Percentiles rank a stretch among this genome's conserved stretches.
Evolutionary conservation across 352 stramenopile species (phyloP).

Genomic region (Elongisporangium senticosum): DNA sequence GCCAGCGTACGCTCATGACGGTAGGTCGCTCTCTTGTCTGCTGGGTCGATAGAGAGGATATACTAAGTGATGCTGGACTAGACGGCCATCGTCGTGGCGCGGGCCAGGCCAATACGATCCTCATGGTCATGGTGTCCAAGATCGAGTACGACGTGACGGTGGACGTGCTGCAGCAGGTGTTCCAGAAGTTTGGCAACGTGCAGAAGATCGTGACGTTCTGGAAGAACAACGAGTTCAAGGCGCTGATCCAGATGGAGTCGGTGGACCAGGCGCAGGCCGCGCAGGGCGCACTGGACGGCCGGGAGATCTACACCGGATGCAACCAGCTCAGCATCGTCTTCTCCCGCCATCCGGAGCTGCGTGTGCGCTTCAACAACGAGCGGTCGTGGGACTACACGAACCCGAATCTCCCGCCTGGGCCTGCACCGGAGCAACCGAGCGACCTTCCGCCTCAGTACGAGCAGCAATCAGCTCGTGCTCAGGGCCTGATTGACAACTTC

Average conservation of each 20-base stretch:
- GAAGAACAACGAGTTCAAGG: constrained; percentile 80
- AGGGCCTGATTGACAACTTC: constrained; percentile 4
- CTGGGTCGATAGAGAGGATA: neutral
- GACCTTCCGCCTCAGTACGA: neutral
- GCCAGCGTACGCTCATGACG: constrained; percentile 7
- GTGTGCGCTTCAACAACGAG: constrained; percentile 75
- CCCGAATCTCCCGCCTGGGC: constrained; percentile 49
- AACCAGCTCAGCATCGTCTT: constrained; percentile 80
- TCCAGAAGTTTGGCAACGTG: constrained; percentile 82
- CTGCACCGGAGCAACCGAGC: neutral
- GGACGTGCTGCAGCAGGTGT: constrained; percentile 78
- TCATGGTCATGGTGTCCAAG: constrained; percentile 77
- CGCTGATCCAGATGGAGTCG: constrained; percentile 76
- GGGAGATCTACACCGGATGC: constrained; percentile 84
- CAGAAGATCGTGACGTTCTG: constrained; percentile 80
- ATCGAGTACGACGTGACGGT: constrained; percentile 83
- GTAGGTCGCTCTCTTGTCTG: neutral
- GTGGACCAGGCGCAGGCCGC: constrained; percentile 65
- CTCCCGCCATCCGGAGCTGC: constrained; percentile 60
- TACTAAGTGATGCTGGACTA: constrained; percentile 10
- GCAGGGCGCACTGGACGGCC: constrained; percentile 62
- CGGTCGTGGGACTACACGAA: constrained; percentile 72
- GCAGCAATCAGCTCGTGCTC: constrained; percentile 1
- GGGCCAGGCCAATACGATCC: constrained; percentile 51
- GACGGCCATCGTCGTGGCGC: constrained; percentile 27